These are phyloP conservation scores for Suillus subalutaceus DNA, from an alignment of 768 basidiomycete genomes.

Conservation along the genomic window DNA sequence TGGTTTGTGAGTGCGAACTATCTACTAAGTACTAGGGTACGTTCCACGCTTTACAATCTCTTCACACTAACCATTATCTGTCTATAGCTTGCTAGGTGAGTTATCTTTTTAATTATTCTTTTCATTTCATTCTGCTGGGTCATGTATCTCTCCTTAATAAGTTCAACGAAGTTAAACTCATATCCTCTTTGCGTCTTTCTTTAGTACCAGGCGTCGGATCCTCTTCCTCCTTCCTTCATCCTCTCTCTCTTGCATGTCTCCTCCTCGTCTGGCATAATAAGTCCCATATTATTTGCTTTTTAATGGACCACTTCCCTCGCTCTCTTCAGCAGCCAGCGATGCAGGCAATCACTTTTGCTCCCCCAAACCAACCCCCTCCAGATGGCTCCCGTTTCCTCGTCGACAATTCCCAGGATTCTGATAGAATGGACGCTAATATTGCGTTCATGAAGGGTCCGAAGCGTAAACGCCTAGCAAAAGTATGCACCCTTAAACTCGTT, in stretches of 20 bases:
- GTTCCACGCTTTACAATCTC: not conserved
- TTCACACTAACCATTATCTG: conserved; percentile 1
- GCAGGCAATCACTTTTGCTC: conserved; percentile 26
- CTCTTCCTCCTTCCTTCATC: not conserved
- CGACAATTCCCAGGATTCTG: conserved; percentile 25
- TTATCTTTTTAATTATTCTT: conserved; percentile 16
- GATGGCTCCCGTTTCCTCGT: conserved; percentile 25
- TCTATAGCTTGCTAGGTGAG: not conserved
- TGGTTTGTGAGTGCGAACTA: not conserved
- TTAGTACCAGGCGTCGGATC: conserved; percentile 3
- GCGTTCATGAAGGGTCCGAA: conserved; percentile 57
- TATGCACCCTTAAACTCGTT: conserved; percentile 20
- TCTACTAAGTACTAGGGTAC: not conserved
- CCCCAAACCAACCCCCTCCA: conserved; percentile 22
- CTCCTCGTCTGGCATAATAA: conserved; percentile 1
- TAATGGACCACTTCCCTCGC: conserved; percentile 40
- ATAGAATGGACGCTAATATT: conserved; percentile 35
- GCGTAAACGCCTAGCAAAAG: conserved; percentile 57
- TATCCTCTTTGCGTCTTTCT: conserved; percentile 28
- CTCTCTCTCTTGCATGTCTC: conserved; percentile 4
- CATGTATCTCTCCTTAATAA: conserved; percentile 16
- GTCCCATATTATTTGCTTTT: conserved; percentile 4
- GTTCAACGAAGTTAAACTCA: conserved; percentile 23
- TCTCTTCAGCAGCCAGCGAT: conserved; percentile 17
- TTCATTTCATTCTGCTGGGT: conserved; percentile 22